Conservation (phyloP, 192 early-diverging fungal genomes). For the Phlyctochytrium bullatum region DNA sequence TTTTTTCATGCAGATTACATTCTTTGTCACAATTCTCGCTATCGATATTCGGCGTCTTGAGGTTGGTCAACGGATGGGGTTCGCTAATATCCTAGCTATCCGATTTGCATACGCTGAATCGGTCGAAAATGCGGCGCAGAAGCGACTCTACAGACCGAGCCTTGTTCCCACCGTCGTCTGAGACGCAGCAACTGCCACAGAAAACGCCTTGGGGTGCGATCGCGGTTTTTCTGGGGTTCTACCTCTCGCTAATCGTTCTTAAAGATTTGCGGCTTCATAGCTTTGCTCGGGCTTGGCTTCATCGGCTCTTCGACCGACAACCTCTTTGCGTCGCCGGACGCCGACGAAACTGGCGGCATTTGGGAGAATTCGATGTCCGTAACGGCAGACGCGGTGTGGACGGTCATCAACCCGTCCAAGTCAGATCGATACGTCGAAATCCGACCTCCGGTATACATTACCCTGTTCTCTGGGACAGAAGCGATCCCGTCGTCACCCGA, state of each 20-base stretch:
- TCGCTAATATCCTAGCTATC: constrained; percentile 27
- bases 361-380: constrained; percentile 33
- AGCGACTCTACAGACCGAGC: no score
- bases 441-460: constrained; percentile 30
- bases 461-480: neutral
- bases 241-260: constrained; percentile 9
- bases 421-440: constrained; percentile 51
- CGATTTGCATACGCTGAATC: constrained; percentile 38
- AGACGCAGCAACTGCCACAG: neutral
- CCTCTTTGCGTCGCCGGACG: neutral
- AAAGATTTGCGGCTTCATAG: constrained; percentile 31
- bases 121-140: neutral
- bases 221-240: neutral
- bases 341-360: neutral
- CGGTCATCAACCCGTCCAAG: constrained; percentile 45
- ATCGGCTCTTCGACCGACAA: constrained; percentile 19
- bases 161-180: no score
- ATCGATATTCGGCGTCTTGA: constrained; percentile 80
- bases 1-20: constrained; percentile 77
- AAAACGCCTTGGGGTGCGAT: neutral
- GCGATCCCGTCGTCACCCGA: neutral
- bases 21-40: constrained; percentile 74
- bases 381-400: constrained; percentile 49
- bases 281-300: constrained; percentile 33
- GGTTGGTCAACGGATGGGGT: constrained; percentile 32